Base-by-base conservation (phyloP, 495 filamentous ascomycete genomes). In the Aspergillus haitiensis region DNA sequence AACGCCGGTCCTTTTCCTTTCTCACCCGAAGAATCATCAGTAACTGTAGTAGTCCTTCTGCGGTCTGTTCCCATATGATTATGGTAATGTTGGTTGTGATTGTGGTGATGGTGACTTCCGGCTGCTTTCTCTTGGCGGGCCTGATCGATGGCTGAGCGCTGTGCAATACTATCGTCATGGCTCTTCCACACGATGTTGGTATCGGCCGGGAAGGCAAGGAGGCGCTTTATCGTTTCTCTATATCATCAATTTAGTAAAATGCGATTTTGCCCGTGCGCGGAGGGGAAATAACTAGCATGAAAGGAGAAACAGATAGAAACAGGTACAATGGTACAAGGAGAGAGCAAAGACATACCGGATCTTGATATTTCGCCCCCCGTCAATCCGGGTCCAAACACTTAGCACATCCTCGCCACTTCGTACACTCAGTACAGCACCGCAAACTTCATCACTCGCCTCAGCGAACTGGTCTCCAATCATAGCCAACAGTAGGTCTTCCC, bases 331-430 rank as follows among this genome's bases (percentile, higher is more conserved):
- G 16, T 8, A 16, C 5, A 18, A 16, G 35, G 8, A 52, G 34
- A 37, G 55, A 12, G 32, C 12, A 6, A 18, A 33, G 18, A 70
- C 84, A 66, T 84, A 97, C 91, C 92, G 87, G 64, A 98, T 96
- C 80, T 97, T 98, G 69, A 98, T 89, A 75, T 96, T 95, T 67
- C 91, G 86, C 62, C 91, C 89, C 15, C 93, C 93, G 64, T 94
- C 88, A 64, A 89, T 92, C 69, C 90, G 88, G 45, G 92, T 95
- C 94, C 94, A 98, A 67, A 98, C 91, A 77, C 91, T 97, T 71
- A 98, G 82, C 42, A 98, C 93, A 68, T 98, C 94, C 76, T 98
- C 94, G 21, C 93, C 93, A 70, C 91, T 93, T 57, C 94, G 82
- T 55, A 98, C 91, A 71, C 93, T 97, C 37, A 98, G 79, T 10